Conservation (phyloP, 2,329 filamentous ascomycete species). For the Fusarium sterilihyphosum region DNA sequence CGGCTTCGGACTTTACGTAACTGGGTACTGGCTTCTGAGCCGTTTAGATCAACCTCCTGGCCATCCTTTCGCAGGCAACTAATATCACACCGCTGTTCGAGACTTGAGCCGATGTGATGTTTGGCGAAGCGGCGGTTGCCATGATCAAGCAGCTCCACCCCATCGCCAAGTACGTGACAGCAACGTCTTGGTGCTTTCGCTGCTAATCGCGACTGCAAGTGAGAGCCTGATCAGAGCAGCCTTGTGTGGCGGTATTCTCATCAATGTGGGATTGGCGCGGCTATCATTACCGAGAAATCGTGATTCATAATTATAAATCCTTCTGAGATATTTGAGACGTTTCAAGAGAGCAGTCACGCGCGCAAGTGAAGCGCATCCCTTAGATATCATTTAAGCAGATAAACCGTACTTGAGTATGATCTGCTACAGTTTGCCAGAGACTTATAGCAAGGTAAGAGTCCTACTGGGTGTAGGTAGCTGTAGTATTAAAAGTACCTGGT, state of each 20-base stretch:
- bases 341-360: not conserved
- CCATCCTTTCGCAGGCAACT: not conserved
- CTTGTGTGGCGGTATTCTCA: rapidly evolving
- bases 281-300: rapidly evolving
- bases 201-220: too few relatives aligned
- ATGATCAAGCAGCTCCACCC: rapidly evolving
- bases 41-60: too few relatives aligned
- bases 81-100: not conserved
- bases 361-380: not conserved
- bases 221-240: not conserved
- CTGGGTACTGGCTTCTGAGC: not conserved
- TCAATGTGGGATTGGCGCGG: not conserved
- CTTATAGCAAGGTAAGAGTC: not conserved
- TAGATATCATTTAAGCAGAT: not conserved
- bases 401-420: rapidly evolving
- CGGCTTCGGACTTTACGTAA: not conserved
- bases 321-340: rapidly evolving
- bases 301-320: rapidly evolving
- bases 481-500: not conserved
- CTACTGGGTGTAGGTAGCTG: not conserved
- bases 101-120: not conserved
- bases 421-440: rapidly evolving
- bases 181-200: not conserved
- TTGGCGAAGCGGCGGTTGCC: not conserved
- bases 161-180: not conserved